Evolutionary conservation across 225 moss, liverwort and hornwort genomes (phyloP).

Genomic region (Climacium dendroides): DNA sequence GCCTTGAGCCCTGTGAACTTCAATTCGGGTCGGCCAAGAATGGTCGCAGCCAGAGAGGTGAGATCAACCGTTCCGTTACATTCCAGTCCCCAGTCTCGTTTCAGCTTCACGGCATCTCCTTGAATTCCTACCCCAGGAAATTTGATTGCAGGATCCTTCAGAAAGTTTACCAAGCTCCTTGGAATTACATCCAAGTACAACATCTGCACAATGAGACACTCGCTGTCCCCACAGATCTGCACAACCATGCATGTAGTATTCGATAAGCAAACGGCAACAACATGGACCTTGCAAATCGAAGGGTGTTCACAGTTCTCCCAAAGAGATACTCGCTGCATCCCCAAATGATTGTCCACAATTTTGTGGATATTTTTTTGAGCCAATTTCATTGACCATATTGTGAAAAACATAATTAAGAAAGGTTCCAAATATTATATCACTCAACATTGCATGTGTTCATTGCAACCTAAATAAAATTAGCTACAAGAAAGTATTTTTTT

Average conservation of each 20-base stretch:
- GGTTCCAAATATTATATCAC: too few species aligned
- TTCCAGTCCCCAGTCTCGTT: constrained; percentile 56
- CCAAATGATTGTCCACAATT: too few species aligned
- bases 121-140: constrained; percentile 67
- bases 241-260: background rate
- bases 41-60: constrained; percentile 40
- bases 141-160: constrained; percentile 46
- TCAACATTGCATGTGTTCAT: too few species aligned
- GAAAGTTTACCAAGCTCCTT: constrained; percentile 35
- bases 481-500: too few species aligned
- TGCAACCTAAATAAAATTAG: too few species aligned
- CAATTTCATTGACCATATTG: too few species aligned
- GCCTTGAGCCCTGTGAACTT: constrained; percentile 48
- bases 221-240: constrained; percentile 60
- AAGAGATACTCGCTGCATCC: too few species aligned
- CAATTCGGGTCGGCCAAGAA: constrained; percentile 25
- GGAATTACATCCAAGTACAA: constrained; percentile 62
- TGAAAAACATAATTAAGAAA: too few species aligned
- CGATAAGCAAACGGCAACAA: background rate
- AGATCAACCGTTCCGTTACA: constrained; percentile 63
- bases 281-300: background rate
- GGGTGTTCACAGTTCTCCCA: background rate
- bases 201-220: constrained; percentile 85
- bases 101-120: constrained; percentile 62
- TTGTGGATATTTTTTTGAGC: too few species aligned